Base-by-base conservation (phyloP, 108 stramenopile genomes). In the Skeletonema potamos region DNA sequence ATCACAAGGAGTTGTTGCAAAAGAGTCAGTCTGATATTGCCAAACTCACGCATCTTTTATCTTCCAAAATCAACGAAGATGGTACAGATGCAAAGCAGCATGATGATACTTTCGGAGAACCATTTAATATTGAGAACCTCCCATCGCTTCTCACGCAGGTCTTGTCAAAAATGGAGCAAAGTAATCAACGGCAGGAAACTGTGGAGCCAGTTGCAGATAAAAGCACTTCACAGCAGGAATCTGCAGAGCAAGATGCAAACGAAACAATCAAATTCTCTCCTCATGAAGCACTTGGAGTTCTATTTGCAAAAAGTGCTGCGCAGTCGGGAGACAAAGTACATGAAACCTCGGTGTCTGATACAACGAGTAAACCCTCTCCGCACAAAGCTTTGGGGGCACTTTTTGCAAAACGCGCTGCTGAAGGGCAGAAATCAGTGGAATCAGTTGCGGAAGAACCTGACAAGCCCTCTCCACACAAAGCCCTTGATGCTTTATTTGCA, bases 121-220 rank as follows among this genome's bases (percentile, higher is more conserved):
- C 46, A 68, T 55, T 61, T 2, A 59, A 61, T 37, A 60, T 78
- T 24, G 70, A 20, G 27, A 78, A 66, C 15, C 65, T 78, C 26
- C 60, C 70, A 15, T 66, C 70, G 34, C 77, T 78, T 46, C 77
- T 78, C 2, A 55, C 59, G 34, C 64, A 67, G 37, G 77, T 78
- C 10, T 36, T 78, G 32, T 22, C 58, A 10, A 64, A 64, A 58
- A 63, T 76, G 67, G 61, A 75, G 34, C 57, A 68, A n/a, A 27
- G 48, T 22, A 9, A 24, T 22, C 48, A 22, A 51, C 22, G 22
- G 22, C 48, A 51, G 8, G 9, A 4, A 22, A 22, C 22, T 24
- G 22, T 51, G 48, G 48, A 51, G 22, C 48, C 48, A 51, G 48
- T 10, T 22, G 8, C 22, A 51, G 48, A 24, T 9, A 4, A 24